Base-by-base conservation (phyloP, 805 yeast species). In the Monosporozyma yasuniensis region DNA sequence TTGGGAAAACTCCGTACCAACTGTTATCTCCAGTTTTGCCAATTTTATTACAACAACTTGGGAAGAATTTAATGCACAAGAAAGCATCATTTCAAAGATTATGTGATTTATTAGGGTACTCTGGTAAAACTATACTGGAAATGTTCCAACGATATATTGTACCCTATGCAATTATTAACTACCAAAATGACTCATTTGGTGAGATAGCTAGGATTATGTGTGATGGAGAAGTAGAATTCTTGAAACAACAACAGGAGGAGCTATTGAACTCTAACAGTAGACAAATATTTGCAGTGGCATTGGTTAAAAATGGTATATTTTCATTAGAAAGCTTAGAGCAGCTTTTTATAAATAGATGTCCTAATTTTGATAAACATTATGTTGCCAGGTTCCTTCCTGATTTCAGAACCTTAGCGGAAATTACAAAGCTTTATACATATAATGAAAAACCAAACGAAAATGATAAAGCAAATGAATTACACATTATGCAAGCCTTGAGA, bases 1-100 rank as follows among this genome's bases (percentile, higher is more conserved):
- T 78, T 55, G 66, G 72, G 1, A 68, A 77, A 34, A 79, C 96
- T 0, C 83, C 95, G 0, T 89, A 91, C 78, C 87, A 84, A 61
- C 66, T 91, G 12, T 69, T 88, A 19, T 79, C 86, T 7, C 96
- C 96, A 0, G 86, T 79, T 53, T 74, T 93, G 58, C 89, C 91
- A 2, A 76, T 82, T 34, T 72, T 89, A 7, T 77, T 90, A 37
- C 76, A 80, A 42, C 75, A 76, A 22, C 73, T 87, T 16, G 81
- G 87, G 3, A 78, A 78, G 53, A 72, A 73, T 42, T 60, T 79
- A 42, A 67, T 69, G 6, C 66, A 72, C 2, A 77, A 77, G 49
- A 79, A 81, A 0, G 68, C 72, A 4, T 69, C 85, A 48, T 74
- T 87, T 25, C 71, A 72, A 23, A 75, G 78, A 51, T 71, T 91